Evolutionary conservation across 805 yeast species (phyloP), one percentile per base, ranked within the genome.

Genomic region (Cyberlindnera veronae): DNA sequence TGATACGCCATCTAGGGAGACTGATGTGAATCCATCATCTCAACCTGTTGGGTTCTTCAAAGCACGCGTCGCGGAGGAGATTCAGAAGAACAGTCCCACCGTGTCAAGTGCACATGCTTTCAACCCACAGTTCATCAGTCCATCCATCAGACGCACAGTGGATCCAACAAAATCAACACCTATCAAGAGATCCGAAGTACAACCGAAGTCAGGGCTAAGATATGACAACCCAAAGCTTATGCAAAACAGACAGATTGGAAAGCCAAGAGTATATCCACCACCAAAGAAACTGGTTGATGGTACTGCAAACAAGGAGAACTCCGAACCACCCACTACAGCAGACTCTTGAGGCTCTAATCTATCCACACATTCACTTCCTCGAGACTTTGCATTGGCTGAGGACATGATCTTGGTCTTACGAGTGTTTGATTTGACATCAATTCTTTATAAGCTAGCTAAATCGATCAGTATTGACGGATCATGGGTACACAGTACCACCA

Each of bases 121-220:
- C 49, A 72, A 81, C 34, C 78, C 84, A 0, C 76, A 72, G 37
- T 76, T 71, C 46, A 75, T 78, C 54, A 75, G 73, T 38, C 77
- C 74, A 31, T 76, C 76, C 6, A 74, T 71, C 12, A 72, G 69
- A 47, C 74, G 78, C 39, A 79, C 83, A 0, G 66, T 82, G 12
- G 89, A 84, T 57, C 91, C 82, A 33, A 69, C 72, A 1, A 79
- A 74, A 42, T 83, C 90, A 0, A 74, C 77, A 4, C 89, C 84
- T 3, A 66, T 84, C 3, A 76, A 74, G 42, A 63, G 79, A 42
- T 29, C 66, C 3, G 46, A 53, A 14, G 48, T 51, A 1, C 30
- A 27, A 20, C 18, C 35, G 11, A 45, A 45, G 8, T 23, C 48
- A 3, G 24, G 50, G 1, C 30, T 52, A n/a, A 39, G 61, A 14